Evolutionary conservation across 2,329 filamentous ascomycete genomes (phyloP), one percentile per base, ranked within the genome.

Genomic region (Trichoderma sp.): DNA sequence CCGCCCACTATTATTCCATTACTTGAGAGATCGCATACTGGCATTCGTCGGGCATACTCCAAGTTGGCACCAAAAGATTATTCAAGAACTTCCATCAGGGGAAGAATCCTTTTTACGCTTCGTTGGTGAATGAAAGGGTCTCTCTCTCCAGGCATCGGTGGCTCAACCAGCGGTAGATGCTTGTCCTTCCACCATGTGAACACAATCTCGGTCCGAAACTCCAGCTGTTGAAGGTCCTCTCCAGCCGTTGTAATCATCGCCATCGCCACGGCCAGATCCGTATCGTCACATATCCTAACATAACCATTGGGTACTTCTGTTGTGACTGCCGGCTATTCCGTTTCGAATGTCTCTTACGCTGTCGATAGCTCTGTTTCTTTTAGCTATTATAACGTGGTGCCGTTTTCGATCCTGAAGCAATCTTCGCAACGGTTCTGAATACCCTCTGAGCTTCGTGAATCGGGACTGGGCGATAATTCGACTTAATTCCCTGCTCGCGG

Each of bases 171-270:
- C 47, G 9, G 20, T 6, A 13, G 3, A 23, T 23, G 9, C 5
- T 13, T 12, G 4, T 23, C 5, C 9, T 6, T 50, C 17, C 3
- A 6, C n/a, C 47, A 13, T 13, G n/a, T 0, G 13, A 50, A 43
- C 36, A n/a, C 3, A 1, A 9, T 43, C 36, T 43, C 2, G 1
- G 36, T 6, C 2, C 1, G 6, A 1, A 17, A 7, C 6, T 1
- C 6, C 15, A 13, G 15, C 36, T 8, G 6, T 6, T 39, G 8
- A 39, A 0, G 6, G 8, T 15, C 15, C 36, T 17, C 15, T 6
- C 13, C 1, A 39, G 13, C 15, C 15, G 36, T 39, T 15, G 36
- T 39, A 17, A 39, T 39, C 39, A 43, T n/a, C 1, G 39, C 15
- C 39, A n/a, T 43, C 7, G 15, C 39, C 15, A n/a, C 15, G 39